These are phyloP conservation scores for Erodium texanum DNA, from an alignment of 441 rosid species.

Conservation along the genomic window DNA sequence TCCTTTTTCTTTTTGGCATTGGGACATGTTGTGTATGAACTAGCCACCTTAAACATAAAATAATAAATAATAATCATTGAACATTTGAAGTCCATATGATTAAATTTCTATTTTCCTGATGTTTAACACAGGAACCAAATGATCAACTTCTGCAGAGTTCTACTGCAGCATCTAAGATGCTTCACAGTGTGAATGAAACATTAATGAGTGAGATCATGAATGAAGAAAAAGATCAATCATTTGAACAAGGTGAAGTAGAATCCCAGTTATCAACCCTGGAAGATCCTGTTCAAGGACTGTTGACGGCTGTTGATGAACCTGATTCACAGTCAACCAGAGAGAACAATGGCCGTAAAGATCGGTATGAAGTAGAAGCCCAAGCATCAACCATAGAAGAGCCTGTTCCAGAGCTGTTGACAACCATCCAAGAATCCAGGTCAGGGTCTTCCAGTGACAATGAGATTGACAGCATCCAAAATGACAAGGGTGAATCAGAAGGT, in stretches of 20 bases:
- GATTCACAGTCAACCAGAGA: too few species aligned
- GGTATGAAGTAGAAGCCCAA: too few species aligned
- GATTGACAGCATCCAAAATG: neutral
- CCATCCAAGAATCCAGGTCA: too few species aligned
- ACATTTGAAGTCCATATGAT: neutral
- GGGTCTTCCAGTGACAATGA: neutral
- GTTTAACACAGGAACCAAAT: constrained; percentile 13
- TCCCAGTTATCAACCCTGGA: constrained; percentile 7
- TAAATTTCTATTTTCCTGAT: constrained; percentile 11
- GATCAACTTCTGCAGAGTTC: constrained; percentile 18
- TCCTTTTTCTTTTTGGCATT: neutral
- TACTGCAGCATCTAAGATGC: constrained; percentile 8
- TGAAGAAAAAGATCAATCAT: constrained; percentile 10
- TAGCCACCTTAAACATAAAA: too few species aligned
- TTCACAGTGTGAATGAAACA: constrained; percentile 5
- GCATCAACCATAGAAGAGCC: too few species aligned
- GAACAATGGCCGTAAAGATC: too few species aligned
- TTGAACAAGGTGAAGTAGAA: constrained; percentile 11
- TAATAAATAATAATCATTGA: too few species aligned
- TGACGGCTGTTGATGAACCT: constrained; percentile 1
- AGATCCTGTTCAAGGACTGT: neutral
- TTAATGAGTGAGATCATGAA: constrained; percentile 6
- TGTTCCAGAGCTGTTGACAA: too few species aligned
- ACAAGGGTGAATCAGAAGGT: constrained; percentile 6
- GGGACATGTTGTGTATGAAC: neutral